Base-by-base conservation (phyloP, 148 eudicot genomes). In the Rhododendron henanense region DNA sequence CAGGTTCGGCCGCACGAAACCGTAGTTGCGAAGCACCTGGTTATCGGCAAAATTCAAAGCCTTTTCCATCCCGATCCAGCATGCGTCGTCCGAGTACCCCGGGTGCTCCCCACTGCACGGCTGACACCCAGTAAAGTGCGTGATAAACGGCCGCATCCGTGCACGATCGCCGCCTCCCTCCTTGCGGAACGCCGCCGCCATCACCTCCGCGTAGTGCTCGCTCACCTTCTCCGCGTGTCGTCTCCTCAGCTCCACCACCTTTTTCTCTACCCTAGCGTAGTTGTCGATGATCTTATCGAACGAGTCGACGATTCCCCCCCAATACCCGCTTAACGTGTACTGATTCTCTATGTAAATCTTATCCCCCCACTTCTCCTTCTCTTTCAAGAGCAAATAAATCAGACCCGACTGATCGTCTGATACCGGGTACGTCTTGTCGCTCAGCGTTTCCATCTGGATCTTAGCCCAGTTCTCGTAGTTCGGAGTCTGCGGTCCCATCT, bases 361-460 rank as follows among this genome's bases (percentile, higher is more conserved):
- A 5, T 90, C 85, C 39, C 85, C 92, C 93, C 94, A 93, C 57
- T 88, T 91, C n/a, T 89, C 91, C 37, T 82, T 90, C 80, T 93
- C 94, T 45, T 89, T 88, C 51, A 94, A 33, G 0, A 94, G 31
- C 71, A 94, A 45, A 76, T 94, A 94, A 15, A 91, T 90, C 47
- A 95, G n/a, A 2, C 89, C 98, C 28, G 97, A 89, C 28, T 95
- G 98, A 83, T 95, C 97, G 50, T 95, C 98, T 2, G 98, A 91
- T 3, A 90, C 91, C 0, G 90, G 90, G 75, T 81, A 91, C 37
- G 78, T 15, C 87, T 95, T 95, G 63, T 95, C 98, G 0, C 87
- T 85, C 13, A 93, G 83, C 0, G 87, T 86, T 0, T 91, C 67
- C 19, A 79, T 84, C 16, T 88, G 84, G 3, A 88, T 85, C 44